Conservation (phyloP, 108 stramenopile genomes). For the Conticribra weissflogii region DNA sequence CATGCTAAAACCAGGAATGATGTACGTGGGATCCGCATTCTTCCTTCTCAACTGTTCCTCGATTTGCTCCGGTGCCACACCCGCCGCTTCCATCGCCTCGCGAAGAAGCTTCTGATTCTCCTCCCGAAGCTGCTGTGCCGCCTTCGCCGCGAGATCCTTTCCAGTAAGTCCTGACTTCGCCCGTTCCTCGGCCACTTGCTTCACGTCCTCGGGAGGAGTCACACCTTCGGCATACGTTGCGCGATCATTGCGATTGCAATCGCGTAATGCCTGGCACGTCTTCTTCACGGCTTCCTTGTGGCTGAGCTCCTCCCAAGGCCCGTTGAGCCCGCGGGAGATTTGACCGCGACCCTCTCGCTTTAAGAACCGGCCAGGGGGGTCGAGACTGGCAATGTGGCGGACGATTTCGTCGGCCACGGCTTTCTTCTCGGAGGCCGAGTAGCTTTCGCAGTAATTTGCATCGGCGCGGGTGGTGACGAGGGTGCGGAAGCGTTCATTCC, state of each 20-base stretch:
- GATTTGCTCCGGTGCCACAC: slow-evolving; percentile 43
- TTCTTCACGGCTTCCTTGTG: slow-evolving; percentile 68
- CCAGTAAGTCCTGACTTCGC: slow-evolving; percentile 49
- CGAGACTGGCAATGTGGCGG: slow-evolving; percentile 60
- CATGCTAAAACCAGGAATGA: slow-evolving; percentile 48
- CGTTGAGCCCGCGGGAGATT: slow-evolving; percentile 61
- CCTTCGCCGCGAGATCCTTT: slow-evolving; percentile 55
- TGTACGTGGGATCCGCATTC: slow-evolving; percentile 44
- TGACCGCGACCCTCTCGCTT: slow-evolving; percentile 61
- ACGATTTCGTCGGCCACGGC: slow-evolving; percentile 80
- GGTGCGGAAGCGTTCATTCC: slow-evolving; percentile 80
- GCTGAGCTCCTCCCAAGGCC: slow-evolving; percentile 76
- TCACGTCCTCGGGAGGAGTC: slow-evolving; percentile 65
- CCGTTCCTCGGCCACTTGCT: slow-evolving; percentile 41
- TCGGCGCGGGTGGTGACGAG: slow-evolving; percentile 67
- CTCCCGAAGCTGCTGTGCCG: slow-evolving; percentile 35
- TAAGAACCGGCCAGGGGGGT: slow-evolving; percentile 84
- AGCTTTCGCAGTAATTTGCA: slow-evolving; percentile 60
- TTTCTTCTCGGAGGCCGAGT: slow-evolving; percentile 71
- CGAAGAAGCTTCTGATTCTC: slow-evolving; percentile 35
- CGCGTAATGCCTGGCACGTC: slow-evolving; percentile 75
- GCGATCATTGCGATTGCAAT: slow-evolving; percentile 81
- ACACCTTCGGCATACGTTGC: slow-evolving; percentile 69
- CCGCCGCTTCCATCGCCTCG: slow-evolving; percentile 46
- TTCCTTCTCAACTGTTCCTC: slow-evolving; percentile 44